Conservation (phyloP, 1,284 basidiomycete species). For the Moesziomyces globuligerus region DNA sequence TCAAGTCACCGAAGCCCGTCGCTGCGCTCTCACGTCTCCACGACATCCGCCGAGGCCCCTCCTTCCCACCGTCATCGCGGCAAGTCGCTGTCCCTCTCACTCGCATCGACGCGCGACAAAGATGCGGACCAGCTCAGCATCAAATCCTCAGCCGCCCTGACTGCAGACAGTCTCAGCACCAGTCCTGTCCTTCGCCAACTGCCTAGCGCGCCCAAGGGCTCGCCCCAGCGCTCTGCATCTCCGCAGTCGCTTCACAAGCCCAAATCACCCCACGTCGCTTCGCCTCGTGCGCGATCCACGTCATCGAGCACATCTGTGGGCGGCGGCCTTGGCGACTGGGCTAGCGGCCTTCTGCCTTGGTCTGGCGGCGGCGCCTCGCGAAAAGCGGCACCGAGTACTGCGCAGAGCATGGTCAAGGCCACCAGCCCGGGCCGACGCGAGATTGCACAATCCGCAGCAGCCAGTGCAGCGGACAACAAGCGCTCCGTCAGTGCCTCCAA, state of each 20-base stretch:
- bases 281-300: slow-evolving; percentile 24
- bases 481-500: slow-evolving; percentile 32
- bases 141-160: slow-evolving; percentile 30
- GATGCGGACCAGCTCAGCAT: slow-evolving; percentile 24
- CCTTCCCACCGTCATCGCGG: slow-evolving; percentile 19
- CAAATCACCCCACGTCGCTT: slow-evolving; percentile 15
- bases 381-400: slow-evolving; percentile 44
- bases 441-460: slow-evolving; percentile 19
- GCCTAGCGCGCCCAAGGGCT: slow-evolving; percentile 7
- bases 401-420: slow-evolving; percentile 45
- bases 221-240: slow-evolving; percentile 27
- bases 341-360: slow-evolving; percentile 51
- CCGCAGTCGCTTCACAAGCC: slow-evolving; percentile 22
- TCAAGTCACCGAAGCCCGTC: slow-evolving; percentile 26
- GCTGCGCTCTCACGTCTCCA: slow-evolving; percentile 21
- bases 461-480: slow-evolving; percentile 16
- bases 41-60: slow-evolving; percentile 16
- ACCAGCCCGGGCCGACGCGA: slow-evolving; percentile 43
- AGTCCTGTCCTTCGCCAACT: slow-evolving; percentile 24
- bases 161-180: slow-evolving; percentile 25
- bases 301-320: slow-evolving; percentile 22
- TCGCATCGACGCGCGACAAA: slow-evolving; percentile 22
- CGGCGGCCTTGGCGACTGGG: slow-evolving; percentile 49
- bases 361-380: slow-evolving; percentile 31
- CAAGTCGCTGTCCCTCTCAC: slow-evolving; percentile 32